These are phyloP conservation scores for Yarrowia alimentaria DNA, from an alignment of 805 yeast genomes.

Conservation along the genomic window DNA sequence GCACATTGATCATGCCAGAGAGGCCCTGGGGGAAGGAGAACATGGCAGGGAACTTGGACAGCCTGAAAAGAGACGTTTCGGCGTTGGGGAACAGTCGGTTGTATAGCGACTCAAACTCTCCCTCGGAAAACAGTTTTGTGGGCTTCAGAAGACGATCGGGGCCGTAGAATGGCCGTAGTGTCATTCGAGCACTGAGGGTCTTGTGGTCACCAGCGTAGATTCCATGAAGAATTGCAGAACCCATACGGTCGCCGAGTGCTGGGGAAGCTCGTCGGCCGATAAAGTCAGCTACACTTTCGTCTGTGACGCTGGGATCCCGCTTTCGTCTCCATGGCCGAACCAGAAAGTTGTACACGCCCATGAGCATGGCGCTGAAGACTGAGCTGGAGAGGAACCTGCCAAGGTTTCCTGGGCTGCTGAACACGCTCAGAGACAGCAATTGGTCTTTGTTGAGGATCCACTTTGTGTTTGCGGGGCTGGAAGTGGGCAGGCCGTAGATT, in stretches of 20 bases:
- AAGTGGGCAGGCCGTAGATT: slow-evolving; percentile 57
- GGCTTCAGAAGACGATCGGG: slow-evolving; percentile 50
- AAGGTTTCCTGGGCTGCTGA: slow-evolving; percentile 28
- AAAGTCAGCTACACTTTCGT: slow-evolving; percentile 72
- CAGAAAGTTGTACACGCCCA: slow-evolving; percentile 46
- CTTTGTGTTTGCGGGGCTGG: slow-evolving; percentile 67
- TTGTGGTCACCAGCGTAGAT: slow-evolving; percentile 83
- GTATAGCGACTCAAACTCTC: slow-evolving; percentile 34
- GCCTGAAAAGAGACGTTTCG: not conserved
- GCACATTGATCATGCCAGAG: slow-evolving; percentile 4
- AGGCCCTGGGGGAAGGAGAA: slow-evolving; percentile 24
- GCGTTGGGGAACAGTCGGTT: slow-evolving; percentile 32
- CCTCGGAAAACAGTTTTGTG: slow-evolving; percentile 36
- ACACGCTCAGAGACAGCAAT: slow-evolving; percentile 38
- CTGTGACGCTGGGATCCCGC: slow-evolving; percentile 40
- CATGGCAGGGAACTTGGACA: slow-evolving; percentile 28
- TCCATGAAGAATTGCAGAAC: slow-evolving; percentile 85
- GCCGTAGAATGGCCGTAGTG: slow-evolving; percentile 55
- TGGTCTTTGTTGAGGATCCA: slow-evolving; percentile 50
- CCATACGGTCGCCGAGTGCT: slow-evolving; percentile 50
- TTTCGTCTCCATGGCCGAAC: slow-evolving; percentile 34
- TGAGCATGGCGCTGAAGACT: slow-evolving; percentile 52
- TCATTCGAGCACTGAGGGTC: slow-evolving; percentile 61
- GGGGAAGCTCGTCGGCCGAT: slow-evolving; percentile 68
- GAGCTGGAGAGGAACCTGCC: slow-evolving; percentile 33